Evolutionary conservation across 805 yeast species (phyloP), one percentile per base, ranked within the genome.

Genomic region (Starmerella sirachaensis): DNA sequence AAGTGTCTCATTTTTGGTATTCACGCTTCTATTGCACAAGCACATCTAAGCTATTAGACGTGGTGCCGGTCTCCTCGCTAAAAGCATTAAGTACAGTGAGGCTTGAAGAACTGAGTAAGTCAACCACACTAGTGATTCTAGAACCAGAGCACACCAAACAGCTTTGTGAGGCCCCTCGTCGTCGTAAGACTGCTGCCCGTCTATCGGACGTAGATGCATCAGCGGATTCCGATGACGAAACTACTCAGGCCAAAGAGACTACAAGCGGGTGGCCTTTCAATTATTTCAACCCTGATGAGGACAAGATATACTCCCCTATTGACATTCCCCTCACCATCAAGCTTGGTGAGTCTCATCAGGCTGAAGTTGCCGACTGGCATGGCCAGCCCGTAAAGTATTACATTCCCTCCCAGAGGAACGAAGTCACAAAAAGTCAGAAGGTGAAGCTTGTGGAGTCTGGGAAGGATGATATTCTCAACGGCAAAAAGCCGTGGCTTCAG

Each of bases 71-170:
- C 11, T 5, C 23, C 9, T n/a, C 31, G 14, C 5, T 45, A 33
- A 32, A 37, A 20, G 10, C 34, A 2, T 29, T 45, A 14, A 23
- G 26, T 7, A 18, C 35, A 3, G 17, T 8, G 10, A 11, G 9
- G 13, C 9, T 31, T 21, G 24, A 16, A 5, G 18, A 25, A 17
- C 20, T 41, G 9, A 14, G 31, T 1, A 18, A 12, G 66, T 69
- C 29, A 84, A 97, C 61, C 68, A 66, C n/a, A 82, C 78, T 53
- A 84, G 97, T 95, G 79, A 94, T 46, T 66, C 76, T 3, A 59
- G 76, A 7, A 4, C 31, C 40, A 2, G 25, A 18, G 10, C 35
- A 32, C 4, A 14, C 22, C 3, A 32, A 24, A 11, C 26, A 19
- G 23, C 27, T 37, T 22, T 25, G 27, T 16, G 31, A 31, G 22